Evolutionary conservation across 441 rosid genomes (phyloP).

Genomic region (Euphorbia schlechtendalii): DNA sequence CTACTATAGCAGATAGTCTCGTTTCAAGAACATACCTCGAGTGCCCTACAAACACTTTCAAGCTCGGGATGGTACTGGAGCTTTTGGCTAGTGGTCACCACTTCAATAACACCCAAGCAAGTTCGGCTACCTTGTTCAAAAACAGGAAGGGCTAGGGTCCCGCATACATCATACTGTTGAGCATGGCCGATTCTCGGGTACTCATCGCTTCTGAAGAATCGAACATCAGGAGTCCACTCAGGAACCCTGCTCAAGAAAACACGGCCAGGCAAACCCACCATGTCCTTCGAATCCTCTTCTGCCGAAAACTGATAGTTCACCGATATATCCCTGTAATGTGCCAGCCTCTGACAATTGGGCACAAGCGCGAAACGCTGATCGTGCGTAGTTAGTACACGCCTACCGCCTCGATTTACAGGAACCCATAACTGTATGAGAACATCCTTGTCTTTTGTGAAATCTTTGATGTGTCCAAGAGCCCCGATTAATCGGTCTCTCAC

Average conservation of each 20-base stretch:
- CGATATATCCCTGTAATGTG: constrained; percentile 69
- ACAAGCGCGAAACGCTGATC: constrained; percentile 68
- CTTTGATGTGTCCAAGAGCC: constrained; percentile 57
- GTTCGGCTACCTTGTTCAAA: constrained; percentile 75
- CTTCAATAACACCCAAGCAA: constrained; percentile 89
- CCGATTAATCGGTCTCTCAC: constrained; percentile 60
- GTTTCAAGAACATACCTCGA: constrained; percentile 83
- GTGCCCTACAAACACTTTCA: constrained; percentile 75
- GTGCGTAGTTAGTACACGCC: constrained; percentile 52
- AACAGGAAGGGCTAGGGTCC: constrained; percentile 84
- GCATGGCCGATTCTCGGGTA: constrained; percentile 68
- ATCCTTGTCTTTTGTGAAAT: constrained; percentile 54
- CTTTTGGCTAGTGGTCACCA: constrained; percentile 65
- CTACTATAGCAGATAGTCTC: too few species aligned
- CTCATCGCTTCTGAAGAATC: constrained; percentile 81
- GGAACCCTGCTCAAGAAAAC: constrained; percentile 81
- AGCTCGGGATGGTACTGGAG: constrained; percentile 61
- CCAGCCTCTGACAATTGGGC: constrained; percentile 48
- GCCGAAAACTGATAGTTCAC: constrained; percentile 66
- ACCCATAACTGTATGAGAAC: constrained; percentile 82
- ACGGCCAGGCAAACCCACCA: constrained; percentile 70
- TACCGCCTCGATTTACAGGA: constrained; percentile 67
- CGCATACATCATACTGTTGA: constrained; percentile 64
- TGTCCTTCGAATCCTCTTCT: constrained; percentile 58
- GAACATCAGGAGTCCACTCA: constrained; percentile 96